Percentiles rank a stretch among this genome's conserved stretches.
Evolutionary conservation across 306 rosid species (phyloP).

Genomic region (Lupinus albus): DNA sequence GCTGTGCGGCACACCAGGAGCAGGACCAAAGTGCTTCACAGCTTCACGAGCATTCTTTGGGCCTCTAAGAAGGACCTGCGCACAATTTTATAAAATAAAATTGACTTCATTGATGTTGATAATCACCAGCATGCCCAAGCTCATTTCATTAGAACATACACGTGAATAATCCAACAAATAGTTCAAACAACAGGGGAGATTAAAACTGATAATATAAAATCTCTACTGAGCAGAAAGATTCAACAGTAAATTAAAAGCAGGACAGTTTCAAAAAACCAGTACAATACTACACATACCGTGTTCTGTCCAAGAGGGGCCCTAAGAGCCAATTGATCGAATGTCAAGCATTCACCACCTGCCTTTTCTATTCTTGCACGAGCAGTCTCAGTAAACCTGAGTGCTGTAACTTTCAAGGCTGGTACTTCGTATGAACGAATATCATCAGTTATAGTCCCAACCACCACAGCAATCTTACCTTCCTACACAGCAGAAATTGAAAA

Average conservation of each 20-base stretch:
- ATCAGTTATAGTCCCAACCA: constrained; percentile 76
- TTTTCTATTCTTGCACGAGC: constrained; percentile 83
- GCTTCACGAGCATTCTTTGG: constrained; percentile 86
- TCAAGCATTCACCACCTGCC: constrained; percentile 84
- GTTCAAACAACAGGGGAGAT: neutral
- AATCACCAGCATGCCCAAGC: neutral
- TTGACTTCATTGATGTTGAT: neutral
- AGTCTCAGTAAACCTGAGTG: constrained; percentile 80
- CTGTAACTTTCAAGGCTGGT: constrained; percentile 70
- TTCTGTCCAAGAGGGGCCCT: constrained; percentile 87
- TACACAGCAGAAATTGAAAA: constrained; percentile 26
- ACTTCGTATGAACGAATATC: constrained; percentile 71
- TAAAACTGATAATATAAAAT: neutral
- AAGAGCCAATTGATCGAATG: constrained; percentile 79
- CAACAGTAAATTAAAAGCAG: neutral
- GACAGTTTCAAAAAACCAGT: neutral
- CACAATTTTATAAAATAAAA: neutral
- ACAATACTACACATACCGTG: constrained; percentile 53
- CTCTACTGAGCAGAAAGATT: neutral
- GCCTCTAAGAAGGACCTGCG: constrained; percentile 79
- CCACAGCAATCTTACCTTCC: constrained; percentile 71
- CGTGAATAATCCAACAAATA: neutral
- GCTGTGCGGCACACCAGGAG: constrained; percentile 95
- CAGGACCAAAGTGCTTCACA: constrained; percentile 85
- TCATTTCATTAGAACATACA: neutral